A percentile compares a stretch with the other conserved stretches of the same genome.
Conservation (phyloP, 2,329 filamentous ascomycete species). For the Aureobasidium lini region DNA sequence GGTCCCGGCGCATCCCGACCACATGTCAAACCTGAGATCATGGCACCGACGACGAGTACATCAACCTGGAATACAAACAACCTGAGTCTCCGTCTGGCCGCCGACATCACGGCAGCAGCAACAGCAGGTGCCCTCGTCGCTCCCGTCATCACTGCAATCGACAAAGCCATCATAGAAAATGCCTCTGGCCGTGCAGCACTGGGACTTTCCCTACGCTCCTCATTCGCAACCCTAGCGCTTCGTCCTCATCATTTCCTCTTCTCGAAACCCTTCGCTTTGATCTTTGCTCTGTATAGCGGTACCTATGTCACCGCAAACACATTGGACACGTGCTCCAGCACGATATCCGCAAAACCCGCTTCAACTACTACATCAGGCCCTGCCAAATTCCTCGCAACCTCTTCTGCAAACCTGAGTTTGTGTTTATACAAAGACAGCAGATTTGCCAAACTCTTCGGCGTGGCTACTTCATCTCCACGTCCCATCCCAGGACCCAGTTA, state of each 20-base stretch:
- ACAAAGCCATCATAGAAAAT: slow-evolving; percentile 79
- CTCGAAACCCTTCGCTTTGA: slow-evolving; percentile 60
- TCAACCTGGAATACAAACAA: slow-evolving; percentile 66
- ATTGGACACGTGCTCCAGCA: slow-evolving; percentile 72
- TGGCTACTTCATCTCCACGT: slow-evolving; percentile 39
- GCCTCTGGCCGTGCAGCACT: slow-evolving; percentile 62
- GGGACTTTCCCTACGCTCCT: slow-evolving; percentile 51
- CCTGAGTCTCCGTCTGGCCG: slow-evolving; percentile 56
- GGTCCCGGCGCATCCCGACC: slow-evolving; percentile 18
- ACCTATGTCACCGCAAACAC: slow-evolving; percentile 86
- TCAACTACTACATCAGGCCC: slow-evolving; percentile 63
- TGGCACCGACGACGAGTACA: slow-evolving; percentile 2
- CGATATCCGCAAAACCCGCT: slow-evolving; percentile 49
- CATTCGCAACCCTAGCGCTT: slow-evolving; percentile 49
- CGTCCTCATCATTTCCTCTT: slow-evolving; percentile 55
- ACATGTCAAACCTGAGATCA: background rate
- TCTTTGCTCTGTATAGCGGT: slow-evolving; percentile 67
- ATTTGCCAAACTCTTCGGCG: slow-evolving; percentile 76
- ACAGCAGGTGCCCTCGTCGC: slow-evolving; percentile 70
- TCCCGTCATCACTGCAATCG: slow-evolving; percentile 79
- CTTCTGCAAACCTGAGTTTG: slow-evolving; percentile 72
- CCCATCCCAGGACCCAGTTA: slow-evolving; percentile 64
- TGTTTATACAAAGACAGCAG: slow-evolving; percentile 86
- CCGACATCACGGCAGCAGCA: slow-evolving; percentile 62
- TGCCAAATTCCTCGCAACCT: slow-evolving; percentile 74